These are phyloP conservation scores for Kwoniella mangroviensis DNA, from an alignment of 768 basidiomycete genomes.

Conservation along the genomic window DNA sequence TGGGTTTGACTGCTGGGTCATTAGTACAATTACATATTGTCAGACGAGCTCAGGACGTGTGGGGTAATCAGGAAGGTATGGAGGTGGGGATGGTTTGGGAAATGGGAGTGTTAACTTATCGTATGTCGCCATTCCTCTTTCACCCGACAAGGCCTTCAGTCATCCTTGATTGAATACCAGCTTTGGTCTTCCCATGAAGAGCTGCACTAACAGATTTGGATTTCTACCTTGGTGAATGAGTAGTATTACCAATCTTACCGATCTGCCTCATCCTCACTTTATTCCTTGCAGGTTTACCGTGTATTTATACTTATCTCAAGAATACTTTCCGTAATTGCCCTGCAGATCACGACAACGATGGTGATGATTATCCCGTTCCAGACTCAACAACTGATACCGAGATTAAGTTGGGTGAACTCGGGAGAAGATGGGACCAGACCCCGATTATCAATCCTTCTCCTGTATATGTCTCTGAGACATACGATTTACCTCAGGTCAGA, in stretches of 20 bases:
- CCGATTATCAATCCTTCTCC: conserved; percentile 1
- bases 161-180: too few species aligned
- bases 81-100: neutral
- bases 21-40: neutral
- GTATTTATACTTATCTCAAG: neutral
- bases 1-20: neutral
- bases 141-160: too few species aligned
- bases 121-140: neutral
- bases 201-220: neutral
- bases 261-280: neutral
- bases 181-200: too few species aligned
- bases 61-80: neutral
- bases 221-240: neutral
- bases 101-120: neutral
- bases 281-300: neutral
- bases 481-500: neutral
- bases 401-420: neutral
- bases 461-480: neutral
- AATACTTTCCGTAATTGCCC: neutral
- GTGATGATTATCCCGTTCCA: neutral
- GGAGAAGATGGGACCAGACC: neutral
- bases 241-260: neutral
- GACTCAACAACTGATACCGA: neutral
- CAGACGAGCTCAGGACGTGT: neutral
- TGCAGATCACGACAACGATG: neutral